A percentile compares a stretch with the other conserved stretches of the same genome.
These are phyloP conservation scores for Saksenaea oblongispora DNA, from an alignment of 371 early-diverging fungal species.

Conservation along the genomic window DNA sequence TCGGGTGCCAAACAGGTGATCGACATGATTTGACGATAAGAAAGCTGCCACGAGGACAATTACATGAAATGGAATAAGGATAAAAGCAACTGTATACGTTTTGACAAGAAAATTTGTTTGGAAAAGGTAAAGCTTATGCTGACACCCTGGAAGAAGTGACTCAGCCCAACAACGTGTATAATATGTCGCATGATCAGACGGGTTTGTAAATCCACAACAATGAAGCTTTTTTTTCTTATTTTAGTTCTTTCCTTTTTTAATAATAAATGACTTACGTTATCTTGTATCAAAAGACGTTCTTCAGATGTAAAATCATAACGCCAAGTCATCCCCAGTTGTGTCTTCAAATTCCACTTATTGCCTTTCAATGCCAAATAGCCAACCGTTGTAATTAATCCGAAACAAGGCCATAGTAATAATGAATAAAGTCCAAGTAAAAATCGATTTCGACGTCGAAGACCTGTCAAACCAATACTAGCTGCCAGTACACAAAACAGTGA, in stretches of 20 bases:
- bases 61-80: conserved; percentile 26
- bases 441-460: conserved; percentile 16
- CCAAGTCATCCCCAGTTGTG: conserved; percentile 30
- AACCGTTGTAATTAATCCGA: conserved; percentile 24
- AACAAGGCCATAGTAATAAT: conserved; percentile 30
- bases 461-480: conserved; percentile 23
- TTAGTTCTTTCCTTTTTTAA: background rate
- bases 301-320: conserved; percentile 15
- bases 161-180: conserved; percentile 21
- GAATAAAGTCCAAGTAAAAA: conserved; percentile 18
- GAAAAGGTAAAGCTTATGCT: conserved; percentile 26
- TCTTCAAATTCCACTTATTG: conserved; percentile 29
- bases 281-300: conserved; percentile 12
- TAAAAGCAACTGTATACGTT: conserved; percentile 20
- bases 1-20: conserved; percentile 19
- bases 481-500: conserved; percentile 19
- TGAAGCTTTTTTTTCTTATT: conserved; percentile 12
- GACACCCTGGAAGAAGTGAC: conserved; percentile 37
- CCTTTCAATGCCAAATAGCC: conserved; percentile 30
- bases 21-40: conserved; percentile 26
- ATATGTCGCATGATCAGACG: conserved; percentile 37
- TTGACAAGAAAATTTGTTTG: conserved; percentile 22
- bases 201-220: conserved; percentile 39
- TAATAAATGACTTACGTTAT: conserved; percentile 19
- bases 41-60: conserved; percentile 21